These are phyloP conservation scores for Ophiostoma tasmaniense DNA, from an alignment of 2,329 filamentous ascomycete genomes.

Conservation along the genomic window DNA sequence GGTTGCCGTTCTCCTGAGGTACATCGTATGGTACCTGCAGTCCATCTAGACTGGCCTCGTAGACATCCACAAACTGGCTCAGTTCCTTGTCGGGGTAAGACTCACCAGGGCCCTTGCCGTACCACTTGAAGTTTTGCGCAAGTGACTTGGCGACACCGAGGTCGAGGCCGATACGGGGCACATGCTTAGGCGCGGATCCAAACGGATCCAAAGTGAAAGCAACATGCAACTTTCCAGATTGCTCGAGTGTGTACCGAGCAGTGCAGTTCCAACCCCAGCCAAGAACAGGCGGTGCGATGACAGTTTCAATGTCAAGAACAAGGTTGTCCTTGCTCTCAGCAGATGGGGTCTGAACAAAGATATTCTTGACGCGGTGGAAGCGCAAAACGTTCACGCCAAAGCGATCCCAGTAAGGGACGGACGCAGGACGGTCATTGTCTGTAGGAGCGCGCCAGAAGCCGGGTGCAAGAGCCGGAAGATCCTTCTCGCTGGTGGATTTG, in stretches of 20 bases:
- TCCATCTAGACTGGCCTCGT: conserved; percentile 34
- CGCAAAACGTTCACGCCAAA: conserved; percentile 41
- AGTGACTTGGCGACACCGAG: conserved; percentile 41
- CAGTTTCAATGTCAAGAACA: conserved; percentile 37
- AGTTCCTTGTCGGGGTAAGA: conserved; percentile 55
- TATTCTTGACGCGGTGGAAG: conserved; percentile 28
- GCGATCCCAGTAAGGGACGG: conserved; percentile 49
- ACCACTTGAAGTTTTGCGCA: conserved; percentile 47
- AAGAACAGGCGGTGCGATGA: conserved; percentile 50
- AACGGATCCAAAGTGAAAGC: conserved; percentile 36
- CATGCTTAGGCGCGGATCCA: conserved; percentile 42
- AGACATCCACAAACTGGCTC: conserved; percentile 45
- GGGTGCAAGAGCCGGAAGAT: conserved; percentile 33
- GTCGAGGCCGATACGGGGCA: conserved; percentile 56
- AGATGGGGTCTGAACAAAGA: conserved; percentile 3
- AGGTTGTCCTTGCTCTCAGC: conserved; percentile 24
- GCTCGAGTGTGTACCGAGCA: conserved; percentile 30
- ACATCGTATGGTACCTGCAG: conserved; percentile 55
- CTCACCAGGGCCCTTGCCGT: conserved; percentile 55
- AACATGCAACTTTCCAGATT: conserved; percentile 38
- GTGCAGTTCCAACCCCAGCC: conserved; percentile 48
- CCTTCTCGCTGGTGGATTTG: not conserved
- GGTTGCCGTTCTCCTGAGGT: conserved; percentile 60
- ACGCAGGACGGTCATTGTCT: conserved; percentile 52
- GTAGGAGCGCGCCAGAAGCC: conserved; percentile 57